A percentile compares a stretch with the other conserved stretches of the same genome.
phyloP scores from a whole-genome alignment of 106 monocot species.

The Dioscorea dumetorum region DNA sequence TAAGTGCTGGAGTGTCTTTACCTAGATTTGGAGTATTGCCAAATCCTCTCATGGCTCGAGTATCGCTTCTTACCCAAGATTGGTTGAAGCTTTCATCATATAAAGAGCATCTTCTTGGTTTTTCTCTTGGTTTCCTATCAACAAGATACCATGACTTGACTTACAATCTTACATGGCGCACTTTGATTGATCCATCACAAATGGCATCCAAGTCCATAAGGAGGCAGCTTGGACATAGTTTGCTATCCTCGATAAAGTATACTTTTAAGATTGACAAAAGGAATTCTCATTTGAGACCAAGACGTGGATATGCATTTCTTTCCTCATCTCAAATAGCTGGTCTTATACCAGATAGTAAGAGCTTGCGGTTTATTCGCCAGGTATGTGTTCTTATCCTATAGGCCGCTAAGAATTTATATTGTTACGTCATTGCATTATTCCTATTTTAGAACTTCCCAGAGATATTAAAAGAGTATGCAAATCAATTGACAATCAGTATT shows the following conservation, averaged over 20 bases:
- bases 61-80: constrained; percentile 77
- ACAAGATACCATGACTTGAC: constrained; percentile 63
- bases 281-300: constrained; percentile 84
- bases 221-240: constrained; percentile 70
- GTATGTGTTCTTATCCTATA: constrained; percentile 16
- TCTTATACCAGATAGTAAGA: constrained; percentile 57
- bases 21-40: constrained; percentile 47
- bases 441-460: too few species aligned
- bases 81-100: constrained; percentile 90
- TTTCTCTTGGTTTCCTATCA: constrained; percentile 77
- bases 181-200: constrained; percentile 62
- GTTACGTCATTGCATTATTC: too few species aligned
- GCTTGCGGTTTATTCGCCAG: constrained; percentile 73
- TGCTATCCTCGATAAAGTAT: constrained; percentile 86
- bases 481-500: too few species aligned
- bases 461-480: too few species aligned
- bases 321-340: constrained; percentile 76
- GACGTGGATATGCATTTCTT: constrained; percentile 70
- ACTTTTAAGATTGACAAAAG: constrained; percentile 75
- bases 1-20: constrained; percentile 68
- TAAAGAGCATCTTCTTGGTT: constrained; percentile 61
- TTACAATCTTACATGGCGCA: constrained; percentile 85
- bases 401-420: too few species aligned
- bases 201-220: constrained; percentile 68
- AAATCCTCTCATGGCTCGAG: constrained; percentile 59